phyloP scores from a whole-genome alignment of 2,329 filamentous ascomycete species.

The Davidsoniella eucalypti region DNA sequence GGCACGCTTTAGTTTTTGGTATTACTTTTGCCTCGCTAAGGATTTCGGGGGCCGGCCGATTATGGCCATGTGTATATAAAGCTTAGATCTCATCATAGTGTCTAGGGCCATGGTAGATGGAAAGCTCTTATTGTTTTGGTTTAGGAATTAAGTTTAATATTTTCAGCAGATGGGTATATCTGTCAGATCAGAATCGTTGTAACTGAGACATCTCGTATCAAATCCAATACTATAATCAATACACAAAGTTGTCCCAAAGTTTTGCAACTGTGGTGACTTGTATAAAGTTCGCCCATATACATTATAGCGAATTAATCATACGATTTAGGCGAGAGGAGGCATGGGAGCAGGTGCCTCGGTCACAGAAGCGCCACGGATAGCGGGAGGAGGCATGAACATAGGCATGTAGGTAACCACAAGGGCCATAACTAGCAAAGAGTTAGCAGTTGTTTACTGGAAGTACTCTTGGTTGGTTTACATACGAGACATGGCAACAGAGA shows the following conservation, averaged over 20 bases:
- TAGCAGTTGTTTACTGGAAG: background rate
- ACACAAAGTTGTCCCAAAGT: background rate
- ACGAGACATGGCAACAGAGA: constrained; percentile 68
- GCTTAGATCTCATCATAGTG: no score
- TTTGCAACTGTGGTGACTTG: background rate
- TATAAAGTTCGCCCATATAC: background rate
- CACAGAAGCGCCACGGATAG: background rate
- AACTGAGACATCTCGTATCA: background rate
- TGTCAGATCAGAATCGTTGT: background rate
- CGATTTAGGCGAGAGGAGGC: constrained; percentile 1
- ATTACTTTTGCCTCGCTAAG: no score
- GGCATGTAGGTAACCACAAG: constrained; percentile 36
- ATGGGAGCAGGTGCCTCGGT: constrained; percentile 4
- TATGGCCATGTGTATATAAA: no score
- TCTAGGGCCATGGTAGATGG: no score
- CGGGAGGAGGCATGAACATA: constrained; percentile 26
- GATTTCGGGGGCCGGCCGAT: no score
- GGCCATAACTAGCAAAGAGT: constrained; percentile 35
- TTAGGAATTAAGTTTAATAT: constrained; percentile 1
- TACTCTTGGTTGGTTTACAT: constrained; percentile 21
- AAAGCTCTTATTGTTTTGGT: no score
- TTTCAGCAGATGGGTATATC: constrained; percentile 9
- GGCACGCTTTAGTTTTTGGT: no score
- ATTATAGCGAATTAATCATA: no score
- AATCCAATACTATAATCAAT: constrained; percentile 1